phyloP scores from a whole-genome alignment of 306 rosid species.

The Dalbergia cochinchinensis region DNA sequence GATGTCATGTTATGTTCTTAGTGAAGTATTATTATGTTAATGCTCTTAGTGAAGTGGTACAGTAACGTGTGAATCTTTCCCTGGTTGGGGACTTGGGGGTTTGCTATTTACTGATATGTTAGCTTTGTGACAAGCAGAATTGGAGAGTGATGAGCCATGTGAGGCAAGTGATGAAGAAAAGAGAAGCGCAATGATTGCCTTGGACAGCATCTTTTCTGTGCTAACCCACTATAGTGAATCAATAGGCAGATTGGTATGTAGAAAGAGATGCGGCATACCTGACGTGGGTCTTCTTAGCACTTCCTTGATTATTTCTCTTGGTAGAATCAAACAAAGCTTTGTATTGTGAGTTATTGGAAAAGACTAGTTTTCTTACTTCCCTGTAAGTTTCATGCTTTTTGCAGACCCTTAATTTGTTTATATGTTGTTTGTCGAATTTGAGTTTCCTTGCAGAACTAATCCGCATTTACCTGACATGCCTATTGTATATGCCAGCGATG shows the following conservation, averaged over 20 bases:
- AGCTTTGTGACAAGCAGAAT: slow-evolving; percentile 52
- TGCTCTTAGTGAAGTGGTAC: neutral
- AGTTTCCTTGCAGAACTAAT: slow-evolving; percentile 78
- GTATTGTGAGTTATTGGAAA: slow-evolving; percentile 96
- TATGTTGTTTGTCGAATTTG: slow-evolving; percentile 45
- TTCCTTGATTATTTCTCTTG: slow-evolving; percentile 93
- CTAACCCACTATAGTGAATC: slow-evolving; percentile 79
- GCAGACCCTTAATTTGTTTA: slow-evolving; percentile 49
- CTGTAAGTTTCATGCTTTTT: slow-evolving; percentile 31
- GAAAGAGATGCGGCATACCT: slow-evolving; percentile 72
- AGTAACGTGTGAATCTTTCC: neutral
- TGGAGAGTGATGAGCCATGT: slow-evolving; percentile 71
- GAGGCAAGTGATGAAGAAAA: slow-evolving; percentile 83
- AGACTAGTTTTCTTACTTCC: slow-evolving; percentile 60
- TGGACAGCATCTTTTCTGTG: slow-evolving; percentile 73
- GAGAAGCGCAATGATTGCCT: slow-evolving; percentile 67
- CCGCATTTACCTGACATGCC: slow-evolving; percentile 86
- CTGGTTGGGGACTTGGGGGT: neutral
- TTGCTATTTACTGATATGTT: slow-evolving; percentile 39
- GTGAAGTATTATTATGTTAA: neutral
- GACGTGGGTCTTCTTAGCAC: slow-evolving; percentile 75
- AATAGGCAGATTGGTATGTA: slow-evolving; percentile 79
- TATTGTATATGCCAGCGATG: slow-evolving; percentile 90
- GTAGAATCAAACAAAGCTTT: slow-evolving; percentile 99
- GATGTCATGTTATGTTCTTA: neutral